Conservation (phyloP, 495 filamentous ascomycete genomes). For the Tuber magnatum region DNA sequence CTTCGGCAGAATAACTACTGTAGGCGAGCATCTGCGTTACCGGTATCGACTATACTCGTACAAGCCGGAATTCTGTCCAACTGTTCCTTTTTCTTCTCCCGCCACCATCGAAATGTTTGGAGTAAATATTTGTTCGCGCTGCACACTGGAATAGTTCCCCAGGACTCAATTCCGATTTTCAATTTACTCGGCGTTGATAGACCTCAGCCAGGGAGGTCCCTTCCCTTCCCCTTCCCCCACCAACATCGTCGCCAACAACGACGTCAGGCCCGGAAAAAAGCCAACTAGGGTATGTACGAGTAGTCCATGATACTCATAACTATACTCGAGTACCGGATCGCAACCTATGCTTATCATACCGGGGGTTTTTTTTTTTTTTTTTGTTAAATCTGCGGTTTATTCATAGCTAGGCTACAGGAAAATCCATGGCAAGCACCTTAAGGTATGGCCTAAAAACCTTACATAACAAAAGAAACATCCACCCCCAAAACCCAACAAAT, state of each 20-base stretch:
- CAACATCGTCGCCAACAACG: not conserved
- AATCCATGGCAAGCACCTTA: too few species aligned
- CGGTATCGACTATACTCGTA: not conserved
- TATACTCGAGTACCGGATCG: too few species aligned
- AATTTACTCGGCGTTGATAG: not conserved
- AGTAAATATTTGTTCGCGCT: not conserved
- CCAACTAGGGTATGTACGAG: constrained; percentile 24
- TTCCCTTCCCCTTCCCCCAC: not conserved
- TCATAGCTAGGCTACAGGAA: too few species aligned
- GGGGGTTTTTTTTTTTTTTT: too few species aligned
- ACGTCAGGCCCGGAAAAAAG: constrained; percentile 29
- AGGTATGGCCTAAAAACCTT: too few species aligned
- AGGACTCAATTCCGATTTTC: not conserved
- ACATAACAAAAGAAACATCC: too few species aligned
- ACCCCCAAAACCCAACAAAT: too few species aligned
- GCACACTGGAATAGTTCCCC: not conserved
- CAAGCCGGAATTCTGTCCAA: not conserved
- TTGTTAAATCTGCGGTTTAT: too few species aligned
- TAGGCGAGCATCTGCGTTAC: not conserved
- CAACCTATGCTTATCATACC: not conserved
- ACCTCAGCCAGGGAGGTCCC: not conserved
- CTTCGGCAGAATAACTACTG: not conserved
- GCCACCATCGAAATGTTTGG: not conserved
- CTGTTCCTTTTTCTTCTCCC: not conserved
- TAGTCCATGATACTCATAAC: not conserved